A percentile compares a stretch with the other conserved stretches of the same genome.
These are phyloP conservation scores for Auriscalpium vulgare DNA, from an alignment of 768 basidiomycete species.

Conservation along the genomic window DNA sequence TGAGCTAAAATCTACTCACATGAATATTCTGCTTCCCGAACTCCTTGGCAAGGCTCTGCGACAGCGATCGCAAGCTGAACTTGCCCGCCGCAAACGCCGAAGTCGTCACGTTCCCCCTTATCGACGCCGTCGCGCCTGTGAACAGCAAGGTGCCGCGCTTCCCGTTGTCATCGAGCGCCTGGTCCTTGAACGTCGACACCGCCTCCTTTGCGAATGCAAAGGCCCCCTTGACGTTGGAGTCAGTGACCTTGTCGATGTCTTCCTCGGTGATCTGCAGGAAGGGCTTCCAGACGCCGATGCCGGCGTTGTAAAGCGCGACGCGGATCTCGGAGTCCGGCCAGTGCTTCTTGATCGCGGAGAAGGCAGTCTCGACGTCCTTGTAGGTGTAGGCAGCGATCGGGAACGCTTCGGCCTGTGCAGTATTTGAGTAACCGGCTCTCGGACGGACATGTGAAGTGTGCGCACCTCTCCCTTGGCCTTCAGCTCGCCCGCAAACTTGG, in stretches of 20 bases:
- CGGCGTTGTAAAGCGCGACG: conserved; percentile 33
- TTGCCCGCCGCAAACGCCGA: conserved; percentile 35
- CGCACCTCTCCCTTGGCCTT: conserved; percentile 30
- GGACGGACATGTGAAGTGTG: not conserved
- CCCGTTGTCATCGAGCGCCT: conserved; percentile 23
- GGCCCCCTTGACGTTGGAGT: conserved; percentile 28
- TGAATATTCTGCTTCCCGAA: conserved; percentile 39
- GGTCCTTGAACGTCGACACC: conserved; percentile 27
- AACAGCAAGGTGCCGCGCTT: conserved; percentile 35
- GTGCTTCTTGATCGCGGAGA: conserved; percentile 25
- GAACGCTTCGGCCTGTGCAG: conserved; percentile 30
- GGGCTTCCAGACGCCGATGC: conserved; percentile 26
- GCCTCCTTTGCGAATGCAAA: conserved; percentile 32
- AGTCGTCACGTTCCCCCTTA: conserved; percentile 31
- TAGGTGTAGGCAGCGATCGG: conserved; percentile 27
- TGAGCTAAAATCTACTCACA: conserved; percentile 16
- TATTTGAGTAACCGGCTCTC: not conserved
- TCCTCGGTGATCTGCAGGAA: conserved; percentile 34
- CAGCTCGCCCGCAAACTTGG: conserved; percentile 27
- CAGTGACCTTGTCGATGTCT: conserved; percentile 21
- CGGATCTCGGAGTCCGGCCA: conserved; percentile 29
- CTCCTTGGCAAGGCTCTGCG: conserved; percentile 36
- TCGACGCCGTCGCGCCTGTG: conserved; percentile 36
- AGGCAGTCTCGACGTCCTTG: conserved; percentile 23
- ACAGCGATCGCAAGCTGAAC: conserved; percentile 32